Conservation (phyloP, 2,329 filamentous ascomycete species). For the Diaporthe vexans region DNA sequence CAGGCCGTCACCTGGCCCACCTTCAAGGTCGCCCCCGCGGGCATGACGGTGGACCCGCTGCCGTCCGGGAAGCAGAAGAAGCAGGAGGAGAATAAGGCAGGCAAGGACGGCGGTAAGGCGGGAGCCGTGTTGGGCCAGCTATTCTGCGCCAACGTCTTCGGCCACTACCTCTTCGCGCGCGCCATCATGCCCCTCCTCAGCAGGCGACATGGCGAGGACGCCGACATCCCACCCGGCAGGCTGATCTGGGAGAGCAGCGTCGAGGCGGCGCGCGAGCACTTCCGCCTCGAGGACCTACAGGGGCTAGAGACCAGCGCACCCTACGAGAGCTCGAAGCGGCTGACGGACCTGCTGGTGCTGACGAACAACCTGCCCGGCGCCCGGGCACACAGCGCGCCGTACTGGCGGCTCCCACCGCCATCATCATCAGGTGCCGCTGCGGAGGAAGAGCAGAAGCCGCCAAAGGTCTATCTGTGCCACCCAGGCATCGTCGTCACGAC, state of each 20-base stretch:
- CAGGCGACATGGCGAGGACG: slow-evolving; percentile 51
- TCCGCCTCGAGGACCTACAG: slow-evolving; percentile 82
- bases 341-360: slow-evolving; percentile 87
- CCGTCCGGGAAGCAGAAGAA: slow-evolving; percentile 62
- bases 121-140: slow-evolving; percentile 77
- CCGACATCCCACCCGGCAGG: slow-evolving; percentile 66
- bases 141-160: slow-evolving; percentile 94
- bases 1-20: slow-evolving; percentile 81
- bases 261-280: slow-evolving; percentile 70
- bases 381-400: slow-evolving; percentile 67
- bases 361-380: slow-evolving; percentile 78
- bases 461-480: slow-evolving; percentile 78
- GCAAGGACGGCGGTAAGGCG: too few species aligned
- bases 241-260: slow-evolving; percentile 91
- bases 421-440: too few species aligned
- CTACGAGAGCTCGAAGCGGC: slow-evolving; percentile 89
- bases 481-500: slow-evolving; percentile 89
- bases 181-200: slow-evolving; percentile 81
- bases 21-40: slow-evolving; percentile 76
- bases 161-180: slow-evolving; percentile 91
- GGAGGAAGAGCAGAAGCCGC: neutral
- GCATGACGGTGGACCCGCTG: slow-evolving; percentile 58
- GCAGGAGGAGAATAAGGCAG: slow-evolving; percentile 41
- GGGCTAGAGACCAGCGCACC: slow-evolving; percentile 72
- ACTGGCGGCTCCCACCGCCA: slow-evolving; percentile 56